Base-by-base conservation (phyloP, 257 asterid genomes). In the Paulownia fortunei region DNA sequence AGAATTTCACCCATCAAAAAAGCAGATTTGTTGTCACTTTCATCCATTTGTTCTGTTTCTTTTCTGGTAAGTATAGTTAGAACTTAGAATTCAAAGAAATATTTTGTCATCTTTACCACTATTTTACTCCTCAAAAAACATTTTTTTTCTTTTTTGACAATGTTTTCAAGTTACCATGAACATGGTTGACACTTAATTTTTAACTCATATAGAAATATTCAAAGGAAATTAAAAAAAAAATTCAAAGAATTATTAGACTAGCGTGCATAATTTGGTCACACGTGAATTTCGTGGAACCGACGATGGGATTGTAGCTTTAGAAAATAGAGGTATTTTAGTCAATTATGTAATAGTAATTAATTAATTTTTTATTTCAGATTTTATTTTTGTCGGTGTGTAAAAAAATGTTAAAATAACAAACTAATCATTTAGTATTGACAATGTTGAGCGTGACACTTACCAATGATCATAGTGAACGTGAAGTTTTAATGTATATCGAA, bases 1-100 rank as follows among this genome's bases (percentile, higher is more conserved):
- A n/a, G n/a, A n/a, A n/a, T n/a, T n/a, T n/a, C n/a, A n/a, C n/a
- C n/a, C n/a, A n/a, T n/a, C n/a, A 32, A 26, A 54, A 76, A 81
- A 19, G 82, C 75, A 56, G 84, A 73, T 64, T 51, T 54, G 16
- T 27, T 64, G 82, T 79, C 83, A 55, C 65, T 81, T 55, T 82
- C 84, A 39, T 21, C n/a, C 23, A 30, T 9, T 34, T 15, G 30
- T 16, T 15, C 19, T 27, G 79, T 82, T 78, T 65, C 82, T 82
- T 77, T 60, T 63, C 61, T 72, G 73, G 52, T 68, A 72, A 77
- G 80, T 69, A 63, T 66, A 59, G 79, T 64, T 47, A 26, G 47
- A 52, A 37, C 30, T 49, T 64, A 36, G 39, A 27, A 49, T 10
- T 11, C 63, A 46, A 49, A 63, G 37, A 39, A 6, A 34, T 23